Percentiles rank a stretch among this genome's conserved stretches.
These are phyloP conservation scores for sorghum (Sorghum bicolor) DNA, from an alignment of 176 grass and related monocot species.

Conservation along the genomic window DNA sequence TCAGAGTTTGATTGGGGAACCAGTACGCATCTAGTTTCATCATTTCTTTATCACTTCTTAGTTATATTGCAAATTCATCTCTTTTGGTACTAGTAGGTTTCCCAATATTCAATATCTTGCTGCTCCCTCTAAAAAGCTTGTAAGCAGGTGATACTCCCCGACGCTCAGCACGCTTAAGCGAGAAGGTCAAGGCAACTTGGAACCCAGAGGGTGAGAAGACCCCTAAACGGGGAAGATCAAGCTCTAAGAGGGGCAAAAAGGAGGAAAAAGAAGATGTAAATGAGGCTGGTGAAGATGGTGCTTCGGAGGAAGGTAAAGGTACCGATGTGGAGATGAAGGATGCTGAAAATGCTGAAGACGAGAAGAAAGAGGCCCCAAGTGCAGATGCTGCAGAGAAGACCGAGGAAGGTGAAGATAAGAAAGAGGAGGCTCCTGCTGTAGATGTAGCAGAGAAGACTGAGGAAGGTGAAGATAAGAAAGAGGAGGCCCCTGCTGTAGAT, in stretches of 20 bases:
- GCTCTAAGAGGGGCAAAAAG: conserved; percentile 36
- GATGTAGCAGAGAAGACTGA: conserved; percentile 20
- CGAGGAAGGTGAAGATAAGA: conserved; percentile 12
- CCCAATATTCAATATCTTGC: background rate
- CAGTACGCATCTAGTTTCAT: conserved; percentile 42
- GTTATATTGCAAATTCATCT: background rate
- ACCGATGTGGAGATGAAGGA: conserved; percentile 62
- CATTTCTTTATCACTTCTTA: background rate
- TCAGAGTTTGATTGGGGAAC: conserved; percentile 86
- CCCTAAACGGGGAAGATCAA: conserved; percentile 35
- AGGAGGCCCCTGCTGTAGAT: background rate
- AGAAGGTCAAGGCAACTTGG: conserved; percentile 60
- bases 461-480: background rate
- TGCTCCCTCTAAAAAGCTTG: conserved; percentile 31
- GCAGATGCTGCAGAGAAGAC: conserved; percentile 23
- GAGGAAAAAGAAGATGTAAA: conserved; percentile 29
- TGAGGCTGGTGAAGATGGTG: conserved; percentile 20
- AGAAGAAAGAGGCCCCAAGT: conserved; percentile 19
- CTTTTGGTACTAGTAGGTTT: background rate
- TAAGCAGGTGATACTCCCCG: conserved; percentile 85
- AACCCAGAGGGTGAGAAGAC: conserved; percentile 63
- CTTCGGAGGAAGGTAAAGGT: conserved; percentile 30
- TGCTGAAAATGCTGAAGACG: conserved; percentile 36
- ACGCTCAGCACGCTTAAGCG: conserved; percentile 80
- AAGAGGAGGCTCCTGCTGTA: background rate